Evolutionary conservation across 805 yeast species (phyloP), one percentile per base, ranked within the genome.

Genomic region (Candida awuae): DNA sequence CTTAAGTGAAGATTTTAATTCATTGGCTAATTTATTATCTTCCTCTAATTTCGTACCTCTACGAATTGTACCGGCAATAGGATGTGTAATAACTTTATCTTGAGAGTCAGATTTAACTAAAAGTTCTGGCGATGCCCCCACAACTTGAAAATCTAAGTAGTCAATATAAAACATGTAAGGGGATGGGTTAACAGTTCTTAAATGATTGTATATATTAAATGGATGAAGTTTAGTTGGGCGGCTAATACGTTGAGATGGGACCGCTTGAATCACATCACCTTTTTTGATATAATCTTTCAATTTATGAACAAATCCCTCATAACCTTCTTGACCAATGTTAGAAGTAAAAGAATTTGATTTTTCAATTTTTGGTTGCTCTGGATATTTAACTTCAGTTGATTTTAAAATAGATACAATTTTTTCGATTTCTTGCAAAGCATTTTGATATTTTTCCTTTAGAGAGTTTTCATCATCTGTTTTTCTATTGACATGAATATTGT

Each of bases 251-350:
- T 92, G 98, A 1, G 97, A 88, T 6, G 99, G 99, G 18, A 92
- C 99, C 1, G 95, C 96, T 63, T 92, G 99, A 64, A 92, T 84
- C 42, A 92, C 85, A 55, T 92, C 97, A 43, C 98, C 99, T 50
- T 77, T 75, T 52, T 79, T 63, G 51, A 92, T 92, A 55, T 90
- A 96, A 30, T 74, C 62, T 55, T 87, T 87, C 54, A 92, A 71
- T 12, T 61, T 69, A 10, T 66, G 59, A 29, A 92, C 99, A 59
- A 85, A 94, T 22, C 53, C 52, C 62, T 92, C 95, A 59, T 92
- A 92, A 35, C 98, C 98, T 41, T 78, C 84, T 64, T 86, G 84
- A 34, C 97, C 99, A 47, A 90, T 77, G 59, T 92, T 92, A 8
- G 97, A 87, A 9, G 77, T 73, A 61, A 85, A 90, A 3, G 70